Conservation (phyloP, 768 basidiomycete species). For the Rhodotorula paludigena region DNA sequence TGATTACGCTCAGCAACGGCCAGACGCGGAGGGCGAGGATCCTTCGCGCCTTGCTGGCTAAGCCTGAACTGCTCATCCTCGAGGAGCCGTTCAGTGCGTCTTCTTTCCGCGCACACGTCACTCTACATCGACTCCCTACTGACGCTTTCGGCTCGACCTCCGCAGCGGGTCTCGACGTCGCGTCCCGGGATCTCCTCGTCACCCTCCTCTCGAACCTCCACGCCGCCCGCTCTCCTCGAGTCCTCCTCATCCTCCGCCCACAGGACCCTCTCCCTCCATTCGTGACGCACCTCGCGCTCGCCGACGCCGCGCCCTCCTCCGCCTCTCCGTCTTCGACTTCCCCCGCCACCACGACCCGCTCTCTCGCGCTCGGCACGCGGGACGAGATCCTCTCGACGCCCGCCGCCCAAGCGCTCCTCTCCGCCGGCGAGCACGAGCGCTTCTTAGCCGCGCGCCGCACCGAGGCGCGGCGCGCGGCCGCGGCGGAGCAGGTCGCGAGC, state of each 20-base stretch:
- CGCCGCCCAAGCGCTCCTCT: slow-evolving; percentile 6
- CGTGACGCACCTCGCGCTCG: slow-evolving; percentile 61
- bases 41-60: slow-evolving; percentile 63
- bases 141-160: background rate
- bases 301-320: too few species aligned
- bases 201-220: slow-evolving; percentile 59
- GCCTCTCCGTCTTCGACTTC: too few species aligned
- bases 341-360: background rate
- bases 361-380: slow-evolving; percentile 7
- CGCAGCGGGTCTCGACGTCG: slow-evolving; percentile 71
- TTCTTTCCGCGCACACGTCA: background rate
- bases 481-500: background rate
- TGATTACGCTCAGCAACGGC: slow-evolving; percentile 81
- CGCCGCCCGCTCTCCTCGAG: slow-evolving; percentile 53
- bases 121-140: background rate
- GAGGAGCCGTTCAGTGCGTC: slow-evolving; percentile 83
- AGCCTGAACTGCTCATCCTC: slow-evolving; percentile 71
- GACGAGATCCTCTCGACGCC: slow-evolving; percentile 3
- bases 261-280: slow-evolving; percentile 71
- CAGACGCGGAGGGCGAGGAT: slow-evolving; percentile 85
- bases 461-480: background rate
- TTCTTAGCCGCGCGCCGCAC: background rate
- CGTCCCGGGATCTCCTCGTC: slow-evolving; percentile 58
- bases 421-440: slow-evolving; percentile 7
- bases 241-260: slow-evolving; percentile 62